Conservation (phyloP, 2,329 filamentous ascomycete species). For the Cephalotrichum gorgonifer region DNA sequence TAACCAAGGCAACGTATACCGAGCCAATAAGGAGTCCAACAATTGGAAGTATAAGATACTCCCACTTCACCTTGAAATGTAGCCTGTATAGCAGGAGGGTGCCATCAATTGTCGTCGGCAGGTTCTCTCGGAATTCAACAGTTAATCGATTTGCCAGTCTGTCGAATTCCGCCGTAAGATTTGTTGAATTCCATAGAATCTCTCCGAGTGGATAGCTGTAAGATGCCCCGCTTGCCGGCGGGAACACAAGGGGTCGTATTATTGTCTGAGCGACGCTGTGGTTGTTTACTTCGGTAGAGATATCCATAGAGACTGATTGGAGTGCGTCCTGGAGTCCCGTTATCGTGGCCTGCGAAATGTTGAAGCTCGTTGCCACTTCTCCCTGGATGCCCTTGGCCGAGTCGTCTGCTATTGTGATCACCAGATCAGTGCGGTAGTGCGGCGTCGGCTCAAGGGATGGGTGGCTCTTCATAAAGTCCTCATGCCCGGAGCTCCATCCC, state of each 20-base stretch:
- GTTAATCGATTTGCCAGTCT: not conserved
- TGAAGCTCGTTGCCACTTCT: not conserved
- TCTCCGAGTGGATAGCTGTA: not conserved
- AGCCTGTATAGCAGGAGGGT: not conserved
- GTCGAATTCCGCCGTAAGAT: not conserved
- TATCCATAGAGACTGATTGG: not conserved
- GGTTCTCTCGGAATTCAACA: not conserved
- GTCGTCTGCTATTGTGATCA: not conserved
- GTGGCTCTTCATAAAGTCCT: too few species aligned
- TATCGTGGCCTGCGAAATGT: constrained; percentile 1
- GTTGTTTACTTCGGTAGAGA: not conserved
- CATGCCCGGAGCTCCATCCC: not conserved
- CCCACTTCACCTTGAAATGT: not conserved
- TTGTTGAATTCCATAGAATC: not conserved
- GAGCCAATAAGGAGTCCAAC: not conserved
- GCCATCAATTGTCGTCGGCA: not conserved
- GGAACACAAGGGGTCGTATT: not conserved
- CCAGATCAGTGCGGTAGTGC: not conserved
- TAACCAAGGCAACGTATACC: not conserved
- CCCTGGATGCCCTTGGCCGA: not conserved
- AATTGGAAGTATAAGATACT: not conserved
- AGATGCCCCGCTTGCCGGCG: not conserved
- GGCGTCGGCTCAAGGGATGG: not conserved
- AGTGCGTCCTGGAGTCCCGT: not conserved
- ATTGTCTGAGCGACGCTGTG: not conserved